Conservation (phyloP, 352 stramenopile species). For the Phytopythium delawarense region DNA sequence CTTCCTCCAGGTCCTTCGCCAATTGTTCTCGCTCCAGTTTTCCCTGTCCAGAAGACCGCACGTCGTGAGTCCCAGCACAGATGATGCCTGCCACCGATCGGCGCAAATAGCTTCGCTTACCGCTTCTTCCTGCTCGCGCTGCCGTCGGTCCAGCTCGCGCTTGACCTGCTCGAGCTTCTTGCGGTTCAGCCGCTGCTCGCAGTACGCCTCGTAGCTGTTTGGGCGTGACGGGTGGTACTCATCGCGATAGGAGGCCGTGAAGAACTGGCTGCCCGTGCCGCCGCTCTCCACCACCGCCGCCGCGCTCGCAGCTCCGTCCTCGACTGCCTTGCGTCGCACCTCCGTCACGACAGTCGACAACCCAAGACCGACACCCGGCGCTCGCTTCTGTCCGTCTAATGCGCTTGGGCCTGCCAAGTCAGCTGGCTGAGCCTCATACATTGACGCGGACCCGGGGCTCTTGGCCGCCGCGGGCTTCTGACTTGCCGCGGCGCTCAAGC, state of each 20-base stretch:
- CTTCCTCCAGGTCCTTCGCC: slow-evolving; percentile 63
- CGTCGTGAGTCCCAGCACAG: neutral
- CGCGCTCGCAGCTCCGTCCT: slow-evolving; percentile 12
- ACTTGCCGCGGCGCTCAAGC: slow-evolving; percentile 4
- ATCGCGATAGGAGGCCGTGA: slow-evolving; percentile 72
- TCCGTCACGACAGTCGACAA: slow-evolving; percentile 38
- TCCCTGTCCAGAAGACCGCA: slow-evolving; percentile 21
- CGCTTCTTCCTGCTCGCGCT: slow-evolving; percentile 69
- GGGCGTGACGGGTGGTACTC: slow-evolving; percentile 85
- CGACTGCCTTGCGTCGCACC: slow-evolving; percentile 16
- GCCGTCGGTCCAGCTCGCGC: slow-evolving; percentile 66
- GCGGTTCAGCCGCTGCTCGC: slow-evolving; percentile 67
- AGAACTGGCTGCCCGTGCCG: slow-evolving; percentile 35
- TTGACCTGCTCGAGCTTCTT: slow-evolving; percentile 84
- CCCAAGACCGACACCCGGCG: slow-evolving; percentile 20
- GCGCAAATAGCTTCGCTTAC: slow-evolving; percentile 15
- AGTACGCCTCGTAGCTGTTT: slow-evolving; percentile 89
- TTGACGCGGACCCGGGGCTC: neutral
- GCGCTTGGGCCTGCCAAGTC: neutral
- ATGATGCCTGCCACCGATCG: too few species aligned
- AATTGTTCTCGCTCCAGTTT: slow-evolving; percentile 70
- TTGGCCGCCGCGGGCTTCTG: neutral
- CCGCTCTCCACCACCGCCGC: slow-evolving; percentile 3
- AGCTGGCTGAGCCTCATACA: too few species aligned
- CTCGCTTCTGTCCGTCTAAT: slow-evolving; percentile 3